These are phyloP conservation scores for Verticillium alfalfae DNA, from an alignment of 2,329 filamentous ascomycete genomes.

Conservation along the genomic window DNA sequence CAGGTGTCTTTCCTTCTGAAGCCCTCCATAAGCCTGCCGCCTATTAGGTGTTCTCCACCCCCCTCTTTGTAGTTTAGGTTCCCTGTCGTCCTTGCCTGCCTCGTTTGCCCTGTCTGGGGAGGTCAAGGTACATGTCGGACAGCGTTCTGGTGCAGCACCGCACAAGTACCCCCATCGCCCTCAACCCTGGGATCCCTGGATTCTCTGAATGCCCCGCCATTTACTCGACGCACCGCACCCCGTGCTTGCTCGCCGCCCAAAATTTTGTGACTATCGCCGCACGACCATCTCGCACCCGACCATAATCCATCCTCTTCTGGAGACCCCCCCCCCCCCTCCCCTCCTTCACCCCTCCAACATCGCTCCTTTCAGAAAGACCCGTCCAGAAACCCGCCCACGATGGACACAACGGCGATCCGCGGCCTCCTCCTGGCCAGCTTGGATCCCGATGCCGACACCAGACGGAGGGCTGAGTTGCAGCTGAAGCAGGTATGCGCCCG, in stretches of 20 bases:
- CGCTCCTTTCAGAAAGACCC: not conserved
- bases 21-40: not conserved
- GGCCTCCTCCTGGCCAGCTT: conserved; percentile 73
- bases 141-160: not conserved
- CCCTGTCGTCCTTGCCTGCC: not conserved
- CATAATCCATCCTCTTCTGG: conserved; percentile 10
- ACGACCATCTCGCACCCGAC: conserved; percentile 10
- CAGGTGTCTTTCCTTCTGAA: not conserved
- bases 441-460: conserved; percentile 66
- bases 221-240: conserved; percentile 7
- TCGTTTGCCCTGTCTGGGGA: not conserved
- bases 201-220: conserved; percentile 12
- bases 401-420: conserved; percentile 72
- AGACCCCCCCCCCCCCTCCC: conserved; percentile 8
- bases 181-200: not conserved
- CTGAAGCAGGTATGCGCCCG: conserved; percentile 65
- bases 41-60: too few relatives aligned
- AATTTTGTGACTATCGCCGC: conserved; percentile 12
- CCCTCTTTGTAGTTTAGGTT: not conserved
- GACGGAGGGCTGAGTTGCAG: conserved; percentile 73
- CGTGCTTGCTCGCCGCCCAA: conserved; percentile 11
- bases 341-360: not conserved
- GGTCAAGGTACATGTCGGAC: not conserved
- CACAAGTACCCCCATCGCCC: not conserved
- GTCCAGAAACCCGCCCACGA: conserved; percentile 28